A percentile compares a stretch with the other conserved stretches of the same genome.
phyloP scores from a whole-genome alignment of 805 yeast species.

The Peterozyma toletana region DNA sequence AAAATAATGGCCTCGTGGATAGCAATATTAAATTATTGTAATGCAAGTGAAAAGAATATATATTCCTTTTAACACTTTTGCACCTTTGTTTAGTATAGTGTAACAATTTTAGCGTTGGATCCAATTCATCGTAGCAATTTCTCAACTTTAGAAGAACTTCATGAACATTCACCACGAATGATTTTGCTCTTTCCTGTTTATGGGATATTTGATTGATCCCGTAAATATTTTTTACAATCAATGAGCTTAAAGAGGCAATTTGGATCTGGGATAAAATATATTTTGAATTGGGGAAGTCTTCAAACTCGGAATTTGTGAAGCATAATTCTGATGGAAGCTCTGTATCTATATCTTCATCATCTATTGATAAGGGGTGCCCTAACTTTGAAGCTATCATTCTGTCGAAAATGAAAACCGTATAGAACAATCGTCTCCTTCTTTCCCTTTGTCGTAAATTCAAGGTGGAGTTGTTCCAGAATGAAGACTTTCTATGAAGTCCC shows the following conservation, averaged over 20 bases:
- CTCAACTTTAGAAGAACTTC: slow-evolving; percentile 4
- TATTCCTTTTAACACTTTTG: slow-evolving; percentile 3
- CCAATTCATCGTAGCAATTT: slow-evolving; percentile 6
- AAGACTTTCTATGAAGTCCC: slow-evolving; percentile 7
- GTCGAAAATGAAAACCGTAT: slow-evolving; percentile 35
- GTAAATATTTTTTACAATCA: slow-evolving; percentile 6
- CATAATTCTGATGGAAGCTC: slow-evolving; percentile 44
- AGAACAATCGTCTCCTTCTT: slow-evolving; percentile 32
- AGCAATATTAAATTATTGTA: slow-evolving; percentile 7
- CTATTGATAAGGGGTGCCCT: slow-evolving; percentile 70
- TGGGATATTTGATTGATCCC: slow-evolving; percentile 1
- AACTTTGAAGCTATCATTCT: slow-evolving; percentile 81
- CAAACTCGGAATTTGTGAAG: slow-evolving; percentile 3
- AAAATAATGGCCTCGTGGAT: slow-evolving; percentile 7
- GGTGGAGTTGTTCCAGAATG: slow-evolving; percentile 5
- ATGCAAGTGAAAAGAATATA: slow-evolving; percentile 8
- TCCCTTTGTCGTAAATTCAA: slow-evolving; percentile 20
- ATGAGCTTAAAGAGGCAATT: slow-evolving; percentile 3
- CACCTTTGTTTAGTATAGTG: slow-evolving; percentile 3
- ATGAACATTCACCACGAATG: slow-evolving; percentile 6
- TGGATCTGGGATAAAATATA: slow-evolving; percentile 7
- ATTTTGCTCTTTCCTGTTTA: neutral
- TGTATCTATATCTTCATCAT: slow-evolving; percentile 76
- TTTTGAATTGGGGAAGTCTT: slow-evolving; percentile 8
- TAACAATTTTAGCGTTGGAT: slow-evolving; percentile 6